Evolutionary conservation across 129 eudicot species (phyloP).

Genomic region (Arctium minus): DNA sequence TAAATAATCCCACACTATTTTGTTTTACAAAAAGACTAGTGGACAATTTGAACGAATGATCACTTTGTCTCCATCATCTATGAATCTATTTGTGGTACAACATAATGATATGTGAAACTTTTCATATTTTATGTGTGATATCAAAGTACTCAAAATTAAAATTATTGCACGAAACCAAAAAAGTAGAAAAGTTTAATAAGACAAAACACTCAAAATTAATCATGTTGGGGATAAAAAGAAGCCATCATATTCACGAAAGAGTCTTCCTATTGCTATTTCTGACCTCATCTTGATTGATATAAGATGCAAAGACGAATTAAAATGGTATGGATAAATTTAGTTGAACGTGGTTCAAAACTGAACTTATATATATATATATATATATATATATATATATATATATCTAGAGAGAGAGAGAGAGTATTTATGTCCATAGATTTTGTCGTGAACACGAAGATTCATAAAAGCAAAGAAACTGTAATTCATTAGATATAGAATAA

Average conservation of each 20-base stretch:
- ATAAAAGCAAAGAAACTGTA: not conserved
- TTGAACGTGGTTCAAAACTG: constrained; percentile 24
- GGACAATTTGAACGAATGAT: not conserved
- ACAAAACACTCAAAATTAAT: constrained; percentile 13
- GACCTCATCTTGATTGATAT: constrained; percentile 5
- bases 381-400: too few species aligned
- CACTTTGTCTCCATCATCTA: not conserved
- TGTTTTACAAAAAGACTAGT: not conserved
- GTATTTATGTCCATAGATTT: not conserved
- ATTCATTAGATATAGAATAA: not conserved
- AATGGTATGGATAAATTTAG: not conserved
- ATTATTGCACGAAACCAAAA: not conserved
- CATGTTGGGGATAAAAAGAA: constrained; percentile 16
- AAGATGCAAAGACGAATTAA: not conserved
- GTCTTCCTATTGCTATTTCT: not conserved
- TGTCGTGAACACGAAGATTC: not conserved
- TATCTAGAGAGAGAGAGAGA: too few species aligned
- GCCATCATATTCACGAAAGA: constrained; percentile 20
- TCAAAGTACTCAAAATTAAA: not conserved
- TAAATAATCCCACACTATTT: not conserved
- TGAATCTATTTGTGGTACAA: not conserved
- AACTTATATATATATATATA: not conserved
- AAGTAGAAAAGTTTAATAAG: constrained; percentile 4
- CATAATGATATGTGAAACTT: not conserved
- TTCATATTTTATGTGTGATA: not conserved